Percentiles rank a stretch among this genome's conserved stretches.
Conservation (phyloP, 805 yeast genomes). For the Grigorovia transvaalensis region DNA sequence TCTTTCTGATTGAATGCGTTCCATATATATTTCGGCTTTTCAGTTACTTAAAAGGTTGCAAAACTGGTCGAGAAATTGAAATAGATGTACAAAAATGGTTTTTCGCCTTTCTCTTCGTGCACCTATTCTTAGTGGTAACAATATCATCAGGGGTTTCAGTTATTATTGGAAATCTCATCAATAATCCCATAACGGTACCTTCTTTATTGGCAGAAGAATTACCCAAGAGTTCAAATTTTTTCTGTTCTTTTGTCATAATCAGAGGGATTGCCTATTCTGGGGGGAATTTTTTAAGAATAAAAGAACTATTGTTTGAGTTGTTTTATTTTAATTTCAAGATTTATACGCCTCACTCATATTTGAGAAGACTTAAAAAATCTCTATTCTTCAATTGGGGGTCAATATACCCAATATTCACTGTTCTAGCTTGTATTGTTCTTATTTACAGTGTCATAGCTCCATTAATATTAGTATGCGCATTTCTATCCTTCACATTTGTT, state of each 20-base stretch:
- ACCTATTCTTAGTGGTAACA: slow-evolving; percentile 75
- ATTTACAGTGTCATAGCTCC: slow-evolving; percentile 78
- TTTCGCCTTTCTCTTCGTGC: slow-evolving; percentile 69
- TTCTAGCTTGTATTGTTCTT: slow-evolving; percentile 66
- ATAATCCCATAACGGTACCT: slow-evolving; percentile 65
- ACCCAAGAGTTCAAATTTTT: slow-evolving; percentile 81
- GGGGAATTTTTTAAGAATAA: slow-evolving; percentile 51
- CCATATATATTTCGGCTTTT: slow-evolving; percentile 47
- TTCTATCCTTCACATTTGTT: slow-evolving; percentile 46
- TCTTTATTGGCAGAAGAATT: slow-evolving; percentile 62
- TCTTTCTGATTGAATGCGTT: slow-evolving; percentile 52
- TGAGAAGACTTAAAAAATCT: slow-evolving; percentile 34
- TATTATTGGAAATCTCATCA: slow-evolving; percentile 48
- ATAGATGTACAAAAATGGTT: slow-evolving; percentile 68
- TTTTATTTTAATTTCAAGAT: slow-evolving; percentile 32
- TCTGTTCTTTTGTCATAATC: slow-evolving; percentile 63
- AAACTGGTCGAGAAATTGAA: slow-evolving; percentile 56
- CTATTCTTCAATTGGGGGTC: slow-evolving; percentile 66
- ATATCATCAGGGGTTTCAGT: slow-evolving; percentile 69
- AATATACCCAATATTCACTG: slow-evolving; percentile 63
- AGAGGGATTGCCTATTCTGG: slow-evolving; percentile 74
- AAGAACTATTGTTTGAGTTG: slow-evolving; percentile 36
- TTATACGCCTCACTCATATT: slow-evolving; percentile 51
- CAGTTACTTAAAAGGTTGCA: slow-evolving; percentile 44
- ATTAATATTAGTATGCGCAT: slow-evolving; percentile 50